phyloP scores from a whole-genome alignment of 2,329 filamentous ascomycete genomes.

The Magnaporthiopsis rhizophila region DNA sequence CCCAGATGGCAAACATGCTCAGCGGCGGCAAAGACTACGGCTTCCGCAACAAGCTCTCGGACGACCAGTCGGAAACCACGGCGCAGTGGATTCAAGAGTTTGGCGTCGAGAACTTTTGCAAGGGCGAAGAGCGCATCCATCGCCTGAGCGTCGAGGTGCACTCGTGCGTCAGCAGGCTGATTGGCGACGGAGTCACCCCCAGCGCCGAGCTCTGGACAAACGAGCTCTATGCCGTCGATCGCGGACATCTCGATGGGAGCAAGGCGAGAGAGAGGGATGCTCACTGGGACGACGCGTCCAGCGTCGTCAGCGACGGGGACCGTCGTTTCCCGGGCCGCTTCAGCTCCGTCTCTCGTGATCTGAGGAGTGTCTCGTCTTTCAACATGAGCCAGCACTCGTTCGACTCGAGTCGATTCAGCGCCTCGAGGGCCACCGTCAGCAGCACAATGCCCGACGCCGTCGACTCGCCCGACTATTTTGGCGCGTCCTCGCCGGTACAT shows the following conservation, averaged over 20 bases:
- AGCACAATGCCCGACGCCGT: conserved; percentile 56
- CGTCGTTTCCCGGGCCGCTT: conserved; percentile 40
- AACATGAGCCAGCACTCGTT: conserved; percentile 64
- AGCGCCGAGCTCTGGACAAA: conserved; percentile 73
- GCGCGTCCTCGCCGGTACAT: conserved; percentile 60
- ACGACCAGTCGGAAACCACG: conserved; percentile 85
- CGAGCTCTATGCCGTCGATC: conserved; percentile 75
- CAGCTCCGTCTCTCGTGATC: conserved; percentile 45
- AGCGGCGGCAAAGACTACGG: conserved; percentile 77
- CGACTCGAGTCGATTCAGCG: conserved; percentile 58
- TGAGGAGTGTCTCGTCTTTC: conserved; percentile 49
- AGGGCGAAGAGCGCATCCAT: conserved; percentile 89
- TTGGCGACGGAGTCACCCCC: conserved; percentile 39
- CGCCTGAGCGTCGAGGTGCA: conserved; percentile 87
- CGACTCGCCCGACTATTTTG: conserved; percentile 64
- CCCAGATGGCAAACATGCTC: conserved; percentile 79
- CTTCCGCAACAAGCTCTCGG: conserved; percentile 90
- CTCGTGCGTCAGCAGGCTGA: conserved; percentile 74
- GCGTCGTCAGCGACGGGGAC: conserved; percentile 47
- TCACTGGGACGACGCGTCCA: conserved; percentile 42
- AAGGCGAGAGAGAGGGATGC: conserved; percentile 33
- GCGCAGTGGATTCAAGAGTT: conserved; percentile 73
- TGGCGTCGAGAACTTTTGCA: conserved; percentile 86
- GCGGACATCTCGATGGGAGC: conserved; percentile 46
- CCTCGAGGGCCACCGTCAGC: conserved; percentile 39